These are phyloP conservation scores for Geotrichum klebahnii DNA, from an alignment of 1,139 yeast genomes.

Conservation along the genomic window DNA sequence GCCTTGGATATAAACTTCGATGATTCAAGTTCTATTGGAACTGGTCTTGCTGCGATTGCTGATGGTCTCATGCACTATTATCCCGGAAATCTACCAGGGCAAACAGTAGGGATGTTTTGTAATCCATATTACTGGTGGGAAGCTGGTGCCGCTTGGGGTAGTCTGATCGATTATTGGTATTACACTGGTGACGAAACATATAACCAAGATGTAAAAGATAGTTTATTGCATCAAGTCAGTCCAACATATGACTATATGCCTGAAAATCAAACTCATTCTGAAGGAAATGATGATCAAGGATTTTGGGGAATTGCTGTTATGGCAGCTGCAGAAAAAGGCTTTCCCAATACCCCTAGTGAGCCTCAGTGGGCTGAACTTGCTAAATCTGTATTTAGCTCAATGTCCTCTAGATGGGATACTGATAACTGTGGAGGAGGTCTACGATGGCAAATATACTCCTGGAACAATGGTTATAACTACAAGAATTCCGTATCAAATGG, in stretches of 20 bases:
- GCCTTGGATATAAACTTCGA: conserved; percentile 27
- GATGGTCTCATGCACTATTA: conserved; percentile 72
- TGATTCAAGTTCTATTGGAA: conserved; percentile 29
- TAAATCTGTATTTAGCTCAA: conserved; percentile 81
- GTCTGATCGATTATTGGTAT: conserved; percentile 62
- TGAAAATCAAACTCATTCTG: conserved; percentile 65
- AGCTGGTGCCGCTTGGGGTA: conserved; percentile 86
- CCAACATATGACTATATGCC: conserved; percentile 67
- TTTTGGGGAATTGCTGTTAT: conserved; percentile 85
- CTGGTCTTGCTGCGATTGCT: conserved; percentile 54
- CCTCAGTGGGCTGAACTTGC: conserved; percentile 70
- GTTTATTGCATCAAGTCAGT: conserved; percentile 65
- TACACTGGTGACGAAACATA: conserved; percentile 62
- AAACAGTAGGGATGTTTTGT: conserved; percentile 70
- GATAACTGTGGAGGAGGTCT: conserved; percentile 77
- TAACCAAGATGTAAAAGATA: conserved; percentile 51
- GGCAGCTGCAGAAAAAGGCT: conserved; percentile 79
- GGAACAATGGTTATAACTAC: conserved; percentile 92
- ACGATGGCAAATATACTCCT: conserved; percentile 93
- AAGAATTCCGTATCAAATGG: conserved; percentile 90
- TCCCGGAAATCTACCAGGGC: conserved; percentile 61
- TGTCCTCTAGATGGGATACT: conserved; percentile 84
- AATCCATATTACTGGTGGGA: conserved; percentile 92
- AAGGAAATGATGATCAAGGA: conserved; percentile 91
- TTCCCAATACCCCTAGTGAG: conserved; percentile 54